Conservation (phyloP, 495 filamentous ascomycete genomes). For the Penicillium robsamsonii region DNA sequence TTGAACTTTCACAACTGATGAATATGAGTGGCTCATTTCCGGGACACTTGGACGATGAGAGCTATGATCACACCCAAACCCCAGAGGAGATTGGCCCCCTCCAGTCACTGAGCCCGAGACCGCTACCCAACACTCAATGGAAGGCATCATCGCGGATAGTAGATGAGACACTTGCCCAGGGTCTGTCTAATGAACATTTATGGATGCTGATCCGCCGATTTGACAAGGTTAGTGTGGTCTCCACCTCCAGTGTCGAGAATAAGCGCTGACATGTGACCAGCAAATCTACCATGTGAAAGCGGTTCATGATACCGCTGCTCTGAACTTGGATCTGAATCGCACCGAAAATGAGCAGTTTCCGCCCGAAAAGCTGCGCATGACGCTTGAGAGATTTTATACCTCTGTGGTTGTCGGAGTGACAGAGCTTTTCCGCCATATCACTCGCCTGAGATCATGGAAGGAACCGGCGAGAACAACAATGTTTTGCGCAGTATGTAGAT, state of each 20-base stretch:
- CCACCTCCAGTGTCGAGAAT: background rate
- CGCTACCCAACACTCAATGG: constrained; percentile 19
- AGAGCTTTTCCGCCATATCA: constrained; percentile 69
- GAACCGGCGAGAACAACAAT: constrained; percentile 65
- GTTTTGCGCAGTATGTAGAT: constrained; percentile 58
- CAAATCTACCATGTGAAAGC: constrained; percentile 89
- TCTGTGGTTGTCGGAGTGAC: constrained; percentile 70
- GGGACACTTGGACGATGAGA: constrained; percentile 21
- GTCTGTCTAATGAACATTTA: constrained; percentile 77
- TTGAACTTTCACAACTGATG: background rate
- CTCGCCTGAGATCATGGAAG: constrained; percentile 74
- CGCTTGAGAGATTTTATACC: constrained; percentile 82
- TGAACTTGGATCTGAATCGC: constrained; percentile 75
- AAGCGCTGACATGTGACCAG: constrained; percentile 41
- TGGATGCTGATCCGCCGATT: constrained; percentile 80
- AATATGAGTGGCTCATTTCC: constrained; percentile 26
- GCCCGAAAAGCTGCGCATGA: constrained; percentile 79
- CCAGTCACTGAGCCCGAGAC: constrained; percentile 9
- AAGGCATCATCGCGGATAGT: constrained; percentile 21
- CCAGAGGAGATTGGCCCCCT: constrained; percentile 12
- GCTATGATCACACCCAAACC: constrained; percentile 10
- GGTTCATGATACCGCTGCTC: constrained; percentile 48
- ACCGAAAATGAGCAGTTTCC: constrained; percentile 82
- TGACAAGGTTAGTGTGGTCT: constrained; percentile 61
- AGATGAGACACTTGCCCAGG: constrained; percentile 33